These are phyloP conservation scores for Sarocladium brachiariae DNA, from an alignment of 2,329 filamentous ascomycete genomes.

Conservation along the genomic window DNA sequence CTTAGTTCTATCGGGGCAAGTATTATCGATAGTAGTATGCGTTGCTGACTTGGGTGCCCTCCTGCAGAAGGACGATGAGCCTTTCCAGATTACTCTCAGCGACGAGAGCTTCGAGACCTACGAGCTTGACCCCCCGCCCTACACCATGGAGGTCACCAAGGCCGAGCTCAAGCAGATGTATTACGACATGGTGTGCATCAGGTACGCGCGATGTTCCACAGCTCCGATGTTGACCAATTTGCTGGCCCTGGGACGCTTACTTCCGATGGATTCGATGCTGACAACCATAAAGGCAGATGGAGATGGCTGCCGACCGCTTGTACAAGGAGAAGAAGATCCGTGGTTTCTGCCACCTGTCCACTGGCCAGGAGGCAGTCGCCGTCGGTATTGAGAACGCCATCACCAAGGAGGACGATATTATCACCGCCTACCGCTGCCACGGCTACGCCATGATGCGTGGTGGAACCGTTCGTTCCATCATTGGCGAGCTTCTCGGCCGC, in stretches of 20 bases:
- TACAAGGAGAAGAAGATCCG: constrained; percentile 99
- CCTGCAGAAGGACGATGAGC: constrained; percentile 79
- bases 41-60: constrained; percentile 14
- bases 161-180: constrained; percentile 99
- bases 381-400: constrained; percentile 96
- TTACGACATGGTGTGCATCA: constrained; percentile 89
- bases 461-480: constrained; percentile 82
- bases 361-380: constrained; percentile 94
- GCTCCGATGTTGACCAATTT: too few relatives aligned
- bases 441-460: constrained; percentile 97
- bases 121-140: constrained; percentile 91
- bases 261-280: constrained; percentile 15
- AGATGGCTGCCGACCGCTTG: constrained; percentile 96
- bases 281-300: constrained; percentile 73
- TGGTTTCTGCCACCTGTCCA: constrained; percentile 98
- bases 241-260: too few relatives aligned
- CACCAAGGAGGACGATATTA: constrained; percentile 84
- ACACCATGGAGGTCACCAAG: constrained; percentile 91
- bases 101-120: constrained; percentile 99
- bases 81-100: constrained; percentile 85
- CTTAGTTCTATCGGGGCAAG: neutral
- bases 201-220: constrained; percentile 53
- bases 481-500: constrained; percentile 90
- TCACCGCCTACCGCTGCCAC: constrained; percentile 98
- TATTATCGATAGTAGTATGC: neutral